Conservation (phyloP, 108 stramenopile species). For the Poteriospumella lacustris region DNA sequence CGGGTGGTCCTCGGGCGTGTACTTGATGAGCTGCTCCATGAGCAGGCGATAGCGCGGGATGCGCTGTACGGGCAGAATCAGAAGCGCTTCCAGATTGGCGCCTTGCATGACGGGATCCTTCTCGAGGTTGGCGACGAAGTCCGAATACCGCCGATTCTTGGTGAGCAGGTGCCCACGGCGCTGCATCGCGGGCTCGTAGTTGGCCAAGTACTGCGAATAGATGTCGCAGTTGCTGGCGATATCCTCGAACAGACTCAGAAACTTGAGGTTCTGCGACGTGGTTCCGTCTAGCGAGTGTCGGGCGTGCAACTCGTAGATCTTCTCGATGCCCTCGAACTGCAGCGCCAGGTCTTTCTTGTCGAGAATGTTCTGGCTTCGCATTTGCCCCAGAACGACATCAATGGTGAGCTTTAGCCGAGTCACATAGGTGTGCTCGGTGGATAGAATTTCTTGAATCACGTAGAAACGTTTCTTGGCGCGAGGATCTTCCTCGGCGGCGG, state of each 20-base stretch:
- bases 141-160: neutral
- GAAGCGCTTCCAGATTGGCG: neutral
- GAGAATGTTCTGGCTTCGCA: neutral
- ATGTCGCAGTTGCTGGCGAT: neutral
- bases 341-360: neutral
- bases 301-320: slow-evolving; percentile 13
- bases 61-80: slow-evolving; percentile 22
- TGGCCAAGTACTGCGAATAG: slow-evolving; percentile 1
- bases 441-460: slow-evolving; percentile 20
- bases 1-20: neutral
- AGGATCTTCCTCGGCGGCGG: neutral
- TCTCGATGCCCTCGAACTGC: neutral
- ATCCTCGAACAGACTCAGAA: slow-evolving; percentile 1
- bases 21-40: slow-evolving; percentile 22
- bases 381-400: neutral
- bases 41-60: slow-evolving; percentile 19
- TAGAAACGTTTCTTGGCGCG: slow-evolving; percentile 15
- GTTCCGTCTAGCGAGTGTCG: neutral
- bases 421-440: slow-evolving; percentile 14
- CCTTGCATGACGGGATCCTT: neutral
- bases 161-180: neutral
- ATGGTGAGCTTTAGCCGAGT: neutral
- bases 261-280: neutral
- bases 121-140: slow-evolving; percentile 3
- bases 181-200: neutral